Percentiles rank a stretch among this genome's conserved stretches.
Conservation (phyloP, 441 rosid species). For the Mallotus repandus region DNA sequence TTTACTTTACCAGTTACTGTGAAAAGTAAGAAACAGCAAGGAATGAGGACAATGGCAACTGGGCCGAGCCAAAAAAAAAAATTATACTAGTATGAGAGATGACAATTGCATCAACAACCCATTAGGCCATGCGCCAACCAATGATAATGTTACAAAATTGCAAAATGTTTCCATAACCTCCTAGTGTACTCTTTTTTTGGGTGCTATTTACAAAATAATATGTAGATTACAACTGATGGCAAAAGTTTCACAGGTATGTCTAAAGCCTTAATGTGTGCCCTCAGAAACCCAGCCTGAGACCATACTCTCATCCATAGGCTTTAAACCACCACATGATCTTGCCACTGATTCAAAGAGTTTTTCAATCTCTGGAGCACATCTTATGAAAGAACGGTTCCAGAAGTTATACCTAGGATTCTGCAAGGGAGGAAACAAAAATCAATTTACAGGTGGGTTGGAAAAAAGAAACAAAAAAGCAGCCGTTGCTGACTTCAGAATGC, state of each 20-base stretch:
- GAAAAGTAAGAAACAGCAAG: no score
- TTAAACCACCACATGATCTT: conserved; percentile 86
- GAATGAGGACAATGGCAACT: no score
- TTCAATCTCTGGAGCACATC: conserved; percentile 99
- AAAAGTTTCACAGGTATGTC: neutral
- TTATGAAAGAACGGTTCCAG: conserved; percentile 87
- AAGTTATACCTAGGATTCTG: conserved; percentile 97
- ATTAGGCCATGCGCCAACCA: no score
- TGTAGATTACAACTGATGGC: neutral
- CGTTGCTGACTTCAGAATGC: no score
- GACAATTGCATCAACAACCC: no score
- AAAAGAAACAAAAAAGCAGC: neutral
- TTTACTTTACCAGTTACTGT: no score
- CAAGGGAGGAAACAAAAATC: neutral
- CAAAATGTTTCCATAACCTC: no score
- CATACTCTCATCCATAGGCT: conserved; percentile 86
- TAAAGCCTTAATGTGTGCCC: conserved; percentile 45
- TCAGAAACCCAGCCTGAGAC: conserved; percentile 88
- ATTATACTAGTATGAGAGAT: no score
- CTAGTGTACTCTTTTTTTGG: neutral
- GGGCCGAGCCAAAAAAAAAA: no score
- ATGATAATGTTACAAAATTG: no score
- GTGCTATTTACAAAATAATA: neutral
- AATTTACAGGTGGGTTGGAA: neutral
- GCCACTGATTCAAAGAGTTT: conserved; percentile 97